phyloP scores from a whole-genome alignment of 2,329 filamentous ascomycete species.

The Corynespora cassiicola region DNA sequence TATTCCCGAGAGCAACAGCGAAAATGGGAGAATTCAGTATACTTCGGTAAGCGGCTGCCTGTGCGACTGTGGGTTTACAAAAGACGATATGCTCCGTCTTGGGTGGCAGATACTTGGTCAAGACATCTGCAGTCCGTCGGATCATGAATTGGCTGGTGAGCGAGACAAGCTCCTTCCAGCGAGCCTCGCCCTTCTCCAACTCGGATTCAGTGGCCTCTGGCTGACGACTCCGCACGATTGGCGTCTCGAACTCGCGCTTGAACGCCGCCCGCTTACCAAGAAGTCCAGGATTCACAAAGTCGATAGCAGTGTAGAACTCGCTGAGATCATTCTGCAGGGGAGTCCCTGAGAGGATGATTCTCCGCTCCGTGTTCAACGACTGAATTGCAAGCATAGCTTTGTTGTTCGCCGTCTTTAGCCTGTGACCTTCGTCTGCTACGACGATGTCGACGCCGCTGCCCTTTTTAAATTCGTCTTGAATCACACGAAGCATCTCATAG shows the following conservation, averaged over 20 bases:
- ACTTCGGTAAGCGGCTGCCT: slow-evolving; percentile 66
- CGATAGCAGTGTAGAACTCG: slow-evolving; percentile 72
- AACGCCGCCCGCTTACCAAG: slow-evolving; percentile 68
- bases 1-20: slow-evolving; percentile 65
- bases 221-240: slow-evolving; percentile 69
- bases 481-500: slow-evolving; percentile 71
- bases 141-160: slow-evolving; percentile 71
- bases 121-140: slow-evolving; percentile 69
- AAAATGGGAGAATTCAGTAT: slow-evolving; percentile 72
- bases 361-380: slow-evolving; percentile 65
- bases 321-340: slow-evolving; percentile 72
- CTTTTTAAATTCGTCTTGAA: slow-evolving; percentile 70
- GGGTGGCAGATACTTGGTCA: slow-evolving; percentile 69
- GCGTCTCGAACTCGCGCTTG: slow-evolving; percentile 68
- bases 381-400: slow-evolving; percentile 72
- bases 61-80: slow-evolving; percentile 66
- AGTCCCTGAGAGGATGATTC: slow-evolving; percentile 70
- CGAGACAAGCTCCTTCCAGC: slow-evolving; percentile 66
- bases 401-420: slow-evolving; percentile 72
- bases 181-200: slow-evolving; percentile 68
- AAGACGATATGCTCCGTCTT: slow-evolving; percentile 74
- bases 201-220: slow-evolving; percentile 67
- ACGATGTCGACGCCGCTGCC: slow-evolving; percentile 71
- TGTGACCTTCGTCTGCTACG: slow-evolving; percentile 73
- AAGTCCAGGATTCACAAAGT: slow-evolving; percentile 72